Evolutionary conservation across 352 stramenopile genomes (phyloP), one percentile per base, ranked within the genome.

Genomic region (Pythium chondricola): DNA sequence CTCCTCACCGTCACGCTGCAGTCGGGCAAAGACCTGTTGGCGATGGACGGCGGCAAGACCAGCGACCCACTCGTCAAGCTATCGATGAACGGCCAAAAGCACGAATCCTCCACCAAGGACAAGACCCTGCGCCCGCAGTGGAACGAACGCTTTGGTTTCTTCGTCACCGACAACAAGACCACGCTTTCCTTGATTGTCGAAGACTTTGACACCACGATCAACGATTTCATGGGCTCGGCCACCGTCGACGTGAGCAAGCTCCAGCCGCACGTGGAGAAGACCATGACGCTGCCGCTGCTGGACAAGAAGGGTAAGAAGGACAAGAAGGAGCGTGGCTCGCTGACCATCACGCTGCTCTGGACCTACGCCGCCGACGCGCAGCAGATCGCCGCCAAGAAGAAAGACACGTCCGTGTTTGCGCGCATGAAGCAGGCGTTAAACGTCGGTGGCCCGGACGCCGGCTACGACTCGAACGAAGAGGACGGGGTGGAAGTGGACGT

Each of bases 41-140:
- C 78, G 0, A 94, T 95, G 77, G 84, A 95, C 54, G 72, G 88
- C 38, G 85, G 82, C 22, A 88, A 70, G 0, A 83, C 71, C 4
- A 93, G 79, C 40, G 90, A 97, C 44, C 90, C 90, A 9, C 71
- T 97, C 14, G 85, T 95, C 43, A 83, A 90, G 36, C 52, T 95
- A 6, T 69, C 61, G 41, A 74, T 71, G 44, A 76, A 71, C 14
- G 82, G 86, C 17, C 87, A 94, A 56, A 85, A 91, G 43, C 78
- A 95, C 49, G 75, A 83, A 50, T 83, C 76, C 6, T 81, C 50
- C 14, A 85, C 71, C 56, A 87, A 88, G 51, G 70, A 88, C 7
- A 79, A 81, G 46, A 88, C 77, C 18, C 58, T 91, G 16, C 61
- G 67, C 5, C 76, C 76, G 0, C 73, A 88, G 39, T 91, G 80